Base-by-base conservation (phyloP, 352 stramenopile species). In the Phytophthora cryptogea region DNA sequence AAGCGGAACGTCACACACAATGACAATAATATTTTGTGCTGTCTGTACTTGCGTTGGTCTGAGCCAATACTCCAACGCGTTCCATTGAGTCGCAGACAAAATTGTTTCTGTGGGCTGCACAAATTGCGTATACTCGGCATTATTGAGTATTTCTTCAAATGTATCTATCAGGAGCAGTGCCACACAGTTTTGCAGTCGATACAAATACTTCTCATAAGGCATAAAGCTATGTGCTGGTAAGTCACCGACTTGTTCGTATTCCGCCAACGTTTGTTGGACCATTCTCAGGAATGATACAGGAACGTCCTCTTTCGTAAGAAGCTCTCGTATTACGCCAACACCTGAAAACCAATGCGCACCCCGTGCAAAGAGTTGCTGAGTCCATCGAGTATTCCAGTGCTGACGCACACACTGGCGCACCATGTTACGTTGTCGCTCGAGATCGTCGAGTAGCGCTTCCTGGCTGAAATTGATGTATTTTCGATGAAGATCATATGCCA, bases 1-100 rank as follows among this genome's bases (percentile, higher is more conserved):
- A 39, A 92, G 54, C 17, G 75, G 76, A 0, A 72, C 13, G 30
- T 90, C 80, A n/a, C 80, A 86, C 9, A 89, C 56, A 42, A 92
- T 60, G 0, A 87, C 42, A 17, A 83, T 35, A 14, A 64, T 63
- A 27, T 70, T 71, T 10, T n/a, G 33, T 6, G 11, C 13, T 27
- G 39, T 2, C 10, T 31, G 28, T 7, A 26, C 4, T 5, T 35
- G 9, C 11, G 9, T 14, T 44, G 39, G 16, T 13, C 16, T 47
- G 9, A 83, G 40, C 41, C 65, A 59, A 44, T 62, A 66, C 16
- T 76, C 57, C n/a, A 83, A 50, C 1, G 61, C 52, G 20, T 51
- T n/a, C 75, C 75, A 82, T 49, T 85, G 75, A 0, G 20, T 37
- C 17, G 35, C 8, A 7, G 54, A 72, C 28, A 85, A 40, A 5